These are phyloP conservation scores for Pythium brassicae DNA, from an alignment of 352 stramenopile species.

Conservation along the genomic window DNA sequence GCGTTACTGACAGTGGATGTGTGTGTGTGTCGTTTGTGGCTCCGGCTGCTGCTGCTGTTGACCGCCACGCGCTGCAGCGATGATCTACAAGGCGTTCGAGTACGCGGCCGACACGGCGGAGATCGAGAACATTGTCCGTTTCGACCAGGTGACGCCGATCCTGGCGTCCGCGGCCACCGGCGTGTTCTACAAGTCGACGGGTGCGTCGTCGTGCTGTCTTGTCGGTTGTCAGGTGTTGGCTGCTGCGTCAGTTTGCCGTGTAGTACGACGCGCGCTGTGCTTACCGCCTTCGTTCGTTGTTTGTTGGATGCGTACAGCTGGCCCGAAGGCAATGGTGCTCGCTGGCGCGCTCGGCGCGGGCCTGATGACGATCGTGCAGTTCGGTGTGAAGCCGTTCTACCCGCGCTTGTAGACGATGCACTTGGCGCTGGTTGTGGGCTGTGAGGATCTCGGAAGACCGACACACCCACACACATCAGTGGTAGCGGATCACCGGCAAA, in stretches of 20 bases:
- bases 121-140: slow-evolving; percentile 79
- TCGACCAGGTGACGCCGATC: slow-evolving; percentile 82
- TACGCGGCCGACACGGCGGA: slow-evolving; percentile 74
- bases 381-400: slow-evolving; percentile 84
- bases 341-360: slow-evolving; percentile 72
- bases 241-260: too few species aligned
- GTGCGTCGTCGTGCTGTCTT: slow-evolving; percentile 14
- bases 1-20: slow-evolving; percentile 11
- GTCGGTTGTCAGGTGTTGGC: too few species aligned
- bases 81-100: slow-evolving; percentile 88
- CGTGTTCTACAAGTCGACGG: slow-evolving; percentile 85
- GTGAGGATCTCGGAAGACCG: too few species aligned
- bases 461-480: too few species aligned
- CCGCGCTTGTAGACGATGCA: slow-evolving; percentile 51
- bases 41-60: neutral
- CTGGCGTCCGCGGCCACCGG: slow-evolving; percentile 75
- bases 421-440: too few species aligned
- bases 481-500: too few species aligned
- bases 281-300: too few species aligned
- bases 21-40: slow-evolving; percentile 1
- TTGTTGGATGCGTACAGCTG: slow-evolving; percentile 18
- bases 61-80: too few species aligned
- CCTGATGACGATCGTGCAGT: slow-evolving; percentile 82
- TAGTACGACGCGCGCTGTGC: too few species aligned
- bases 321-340: slow-evolving; percentile 79